These are phyloP conservation scores for Lactuca sativa DNA, from an alignment of 129 eudicot species.

Conservation along the genomic window DNA sequence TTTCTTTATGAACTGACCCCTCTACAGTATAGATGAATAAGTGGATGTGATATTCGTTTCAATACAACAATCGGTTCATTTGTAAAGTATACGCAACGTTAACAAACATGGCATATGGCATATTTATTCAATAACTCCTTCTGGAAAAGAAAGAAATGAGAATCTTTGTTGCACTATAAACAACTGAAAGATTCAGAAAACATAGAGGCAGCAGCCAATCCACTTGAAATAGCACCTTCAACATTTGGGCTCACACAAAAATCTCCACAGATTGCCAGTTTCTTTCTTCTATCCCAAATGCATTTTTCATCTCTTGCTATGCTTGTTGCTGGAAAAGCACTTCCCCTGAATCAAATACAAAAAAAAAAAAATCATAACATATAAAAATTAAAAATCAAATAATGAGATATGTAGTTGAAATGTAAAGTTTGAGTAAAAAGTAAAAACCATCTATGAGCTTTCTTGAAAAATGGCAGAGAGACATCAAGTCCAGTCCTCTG, in stretches of 20 bases:
- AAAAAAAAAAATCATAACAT: not conserved
- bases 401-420: not conserved
- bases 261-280: conserved; percentile 88
- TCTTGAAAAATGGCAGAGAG: conserved; percentile 70
- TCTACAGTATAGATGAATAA: too few relatives aligned
- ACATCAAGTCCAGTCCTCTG: conserved; percentile 60
- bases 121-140: too few relatives aligned
- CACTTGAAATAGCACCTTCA: conserved; percentile 90
- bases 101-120: too few relatives aligned
- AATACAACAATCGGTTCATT: too few relatives aligned
- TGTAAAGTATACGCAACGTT: too few relatives aligned
- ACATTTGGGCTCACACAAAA: conserved; percentile 87
- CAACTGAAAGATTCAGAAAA: conserved; percentile 47
- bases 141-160: too few relatives aligned
- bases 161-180: conserved; percentile 26
- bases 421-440: not conserved
- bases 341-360: conserved; percentile 58
- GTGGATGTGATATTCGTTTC: too few relatives aligned
- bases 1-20: too few relatives aligned
- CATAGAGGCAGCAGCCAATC: conserved; percentile 80
- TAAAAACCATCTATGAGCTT: conserved; percentile 87
- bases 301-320: conserved; percentile 80
- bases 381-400: not conserved
- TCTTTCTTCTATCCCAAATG: conserved; percentile 64
- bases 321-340: conserved; percentile 88